Base-by-base conservation (phyloP, 768 basidiomycete genomes). In the Psilocybe sp. region DNA sequence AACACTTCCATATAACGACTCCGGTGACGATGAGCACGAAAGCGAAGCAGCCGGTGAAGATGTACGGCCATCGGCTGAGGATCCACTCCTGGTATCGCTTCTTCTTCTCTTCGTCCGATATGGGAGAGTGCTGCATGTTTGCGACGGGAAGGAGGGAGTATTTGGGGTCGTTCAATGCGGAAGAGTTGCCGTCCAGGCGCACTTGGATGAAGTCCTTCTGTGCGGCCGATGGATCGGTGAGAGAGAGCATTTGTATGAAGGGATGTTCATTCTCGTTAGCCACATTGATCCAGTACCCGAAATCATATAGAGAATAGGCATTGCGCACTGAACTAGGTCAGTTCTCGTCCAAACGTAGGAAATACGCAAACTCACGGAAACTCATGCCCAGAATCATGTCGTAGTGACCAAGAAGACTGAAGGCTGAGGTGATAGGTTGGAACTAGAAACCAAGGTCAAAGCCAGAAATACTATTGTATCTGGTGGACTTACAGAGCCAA, bases 311-410 rank as follows among this genome's bases (percentile, higher is more conserved):
- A 3, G 82, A 78, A 63, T 92, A 91, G 1, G 76, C 69, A 59
- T 89, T 92, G 12, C 89, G 85, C 53, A 92, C 89, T 91, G 54
- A 20, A 16, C 39, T 10, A 42, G 63, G 33, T 58, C 32, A 42
- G 38, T 20, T 28, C 20, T 36, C 32, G 46, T 11, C 18, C n/a
- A 9, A 35, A 34, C 31, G 14, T 14, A 2, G 15, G 28, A 44
- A 8, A 23, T 32, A 34, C 38, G 34, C 7, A 35, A 4, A 66
- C 86, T 57, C 66, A 90, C 88, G 49, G 71, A 91, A 89, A 47
- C 77, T 78, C 87, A 89, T 89, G 55, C 89, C 89, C 43, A 90
- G 75, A 58, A 91, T 88, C 75, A 90, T 83, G 57, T 92, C 89
- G 55, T 87, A 92, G 61, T 85, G 76, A 54, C 87, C 85, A 20